Evolutionary conservation across 768 basidiomycete species (phyloP).

Genomic region (Russula earlei): DNA sequence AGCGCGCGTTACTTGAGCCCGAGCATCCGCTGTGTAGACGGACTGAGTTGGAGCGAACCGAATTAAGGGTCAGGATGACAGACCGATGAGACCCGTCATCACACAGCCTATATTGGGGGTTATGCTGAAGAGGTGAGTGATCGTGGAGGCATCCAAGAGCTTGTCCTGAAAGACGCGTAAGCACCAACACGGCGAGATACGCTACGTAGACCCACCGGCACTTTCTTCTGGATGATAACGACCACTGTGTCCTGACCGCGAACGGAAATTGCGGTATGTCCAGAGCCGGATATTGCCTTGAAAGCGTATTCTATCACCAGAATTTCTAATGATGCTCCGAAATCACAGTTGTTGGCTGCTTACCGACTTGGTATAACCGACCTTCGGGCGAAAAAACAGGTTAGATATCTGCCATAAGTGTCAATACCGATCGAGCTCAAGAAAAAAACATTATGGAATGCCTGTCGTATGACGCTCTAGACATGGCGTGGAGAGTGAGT

Average conservation of each 20-base stretch:
- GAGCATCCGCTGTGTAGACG: constrained; percentile 67
- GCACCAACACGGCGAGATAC: background rate
- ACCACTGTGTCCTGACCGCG: constrained; percentile 92
- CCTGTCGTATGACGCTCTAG: constrained; percentile 92
- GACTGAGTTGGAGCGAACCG: background rate
- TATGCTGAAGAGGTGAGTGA: constrained; percentile 93
- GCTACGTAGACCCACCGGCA: constrained; percentile 50
- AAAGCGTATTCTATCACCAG: constrained; percentile 85
- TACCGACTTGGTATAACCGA: constrained; percentile 96
- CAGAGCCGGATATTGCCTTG: constrained; percentile 97
- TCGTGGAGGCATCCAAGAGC: constrained; percentile 85
- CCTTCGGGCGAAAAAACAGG: constrained; percentile 97
- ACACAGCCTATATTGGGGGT: constrained; percentile 96
- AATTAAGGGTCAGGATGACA: constrained; percentile 20
- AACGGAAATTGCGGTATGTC: constrained; percentile 88
- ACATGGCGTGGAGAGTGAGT: constrained; percentile 46
- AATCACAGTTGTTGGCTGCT: constrained; percentile 27
- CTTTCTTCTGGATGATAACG: constrained; percentile 97
- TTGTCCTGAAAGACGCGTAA: constrained; percentile 63
- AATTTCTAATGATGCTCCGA: background rate
- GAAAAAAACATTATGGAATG: constrained; percentile 20
- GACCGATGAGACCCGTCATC: constrained; percentile 95
- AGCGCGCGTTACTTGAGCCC: constrained; percentile 80
- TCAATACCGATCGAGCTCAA: background rate
- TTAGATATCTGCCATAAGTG: constrained; percentile 62